These are phyloP conservation scores for Linum tenue DNA, from an alignment of 345 rosid genomes.

Conservation along the genomic window DNA sequence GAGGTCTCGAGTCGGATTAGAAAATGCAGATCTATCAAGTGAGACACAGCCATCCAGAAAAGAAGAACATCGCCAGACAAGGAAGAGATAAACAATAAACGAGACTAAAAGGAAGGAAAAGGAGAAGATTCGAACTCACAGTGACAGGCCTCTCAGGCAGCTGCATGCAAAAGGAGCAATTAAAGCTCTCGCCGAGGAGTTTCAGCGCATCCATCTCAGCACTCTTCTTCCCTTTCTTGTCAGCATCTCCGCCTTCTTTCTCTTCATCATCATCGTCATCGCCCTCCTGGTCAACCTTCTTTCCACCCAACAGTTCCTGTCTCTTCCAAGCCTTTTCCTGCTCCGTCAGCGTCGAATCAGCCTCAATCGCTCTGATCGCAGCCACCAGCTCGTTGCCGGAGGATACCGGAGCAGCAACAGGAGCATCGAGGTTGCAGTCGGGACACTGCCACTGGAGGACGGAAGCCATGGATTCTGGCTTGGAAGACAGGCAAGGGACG, in stretches of 20 bases:
- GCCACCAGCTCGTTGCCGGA: conserved; percentile 22
- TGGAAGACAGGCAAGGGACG: conserved; percentile 37
- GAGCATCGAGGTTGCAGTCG: conserved; percentile 34
- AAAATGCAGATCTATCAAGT: neutral
- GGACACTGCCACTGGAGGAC: conserved; percentile 59
- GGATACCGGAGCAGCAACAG: neutral
- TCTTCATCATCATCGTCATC: no score
- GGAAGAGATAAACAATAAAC: neutral
- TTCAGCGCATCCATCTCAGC: conserved; percentile 22
- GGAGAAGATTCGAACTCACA: conserved; percentile 24
- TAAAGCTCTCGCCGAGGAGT: conserved; percentile 27
- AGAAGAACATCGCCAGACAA: no score
- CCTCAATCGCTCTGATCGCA: conserved; percentile 43
- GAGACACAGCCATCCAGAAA: neutral
- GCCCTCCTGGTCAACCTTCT: neutral
- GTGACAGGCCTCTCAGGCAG: conserved; percentile 68
- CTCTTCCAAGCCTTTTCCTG: conserved; percentile 45
- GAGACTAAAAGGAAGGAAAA: neutral
- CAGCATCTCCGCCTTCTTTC: neutral
- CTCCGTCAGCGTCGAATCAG: conserved; percentile 35
- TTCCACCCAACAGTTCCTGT: conserved; percentile 46
- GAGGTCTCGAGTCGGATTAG: no score
- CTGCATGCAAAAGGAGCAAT: conserved; percentile 51
- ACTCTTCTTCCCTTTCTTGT: neutral
- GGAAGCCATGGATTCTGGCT: conserved; percentile 36